These are phyloP conservation scores for Amylostereum chailletii DNA, from an alignment of 1,284 basidiomycete genomes.

Conservation along the genomic window DNA sequence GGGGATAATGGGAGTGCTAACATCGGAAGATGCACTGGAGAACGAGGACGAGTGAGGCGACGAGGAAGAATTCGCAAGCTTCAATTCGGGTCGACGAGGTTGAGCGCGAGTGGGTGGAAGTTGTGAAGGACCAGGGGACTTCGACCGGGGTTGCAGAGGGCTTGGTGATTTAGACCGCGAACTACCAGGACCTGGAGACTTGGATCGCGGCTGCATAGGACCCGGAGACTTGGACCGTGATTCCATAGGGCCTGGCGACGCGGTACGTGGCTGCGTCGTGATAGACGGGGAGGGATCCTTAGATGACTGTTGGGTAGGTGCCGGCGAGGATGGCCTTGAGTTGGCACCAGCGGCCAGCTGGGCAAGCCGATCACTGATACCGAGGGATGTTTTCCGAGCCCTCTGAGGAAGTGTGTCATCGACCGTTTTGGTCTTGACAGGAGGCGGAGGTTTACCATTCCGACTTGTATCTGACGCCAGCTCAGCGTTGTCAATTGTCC, in stretches of 20 bases:
- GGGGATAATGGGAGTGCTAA: constrained; percentile 38
- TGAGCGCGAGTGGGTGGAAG: not conserved
- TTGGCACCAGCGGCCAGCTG: constrained; percentile 10
- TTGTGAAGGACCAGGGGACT: not conserved
- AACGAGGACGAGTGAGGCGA: constrained; percentile 11
- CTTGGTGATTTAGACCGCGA: too few species aligned
- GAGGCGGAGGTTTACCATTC: constrained; percentile 13
- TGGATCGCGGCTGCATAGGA: too few species aligned
- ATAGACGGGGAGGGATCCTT: not conserved
- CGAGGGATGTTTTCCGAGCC: constrained; percentile 9
- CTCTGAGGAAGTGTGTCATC: constrained; percentile 1
- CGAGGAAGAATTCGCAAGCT: constrained; percentile 5
- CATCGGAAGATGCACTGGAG: constrained; percentile 6
- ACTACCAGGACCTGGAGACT: too few species aligned
- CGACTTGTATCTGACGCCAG: constrained; percentile 4
- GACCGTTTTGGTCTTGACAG: constrained; percentile 11
- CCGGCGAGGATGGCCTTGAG: not conserved
- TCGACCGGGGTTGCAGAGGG: too few species aligned
- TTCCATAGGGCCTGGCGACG: not conserved
- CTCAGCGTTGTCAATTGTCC: constrained; percentile 10
- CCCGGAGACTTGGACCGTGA: too few species aligned
- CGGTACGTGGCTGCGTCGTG: constrained; percentile 1
- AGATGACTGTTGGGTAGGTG: not conserved
- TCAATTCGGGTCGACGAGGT: constrained; percentile 3
- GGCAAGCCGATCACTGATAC: constrained; percentile 13